A percentile compares a stretch with the other conserved stretches of the same genome.
phyloP scores from a whole-genome alignment of 331 rosid species.

The Rosa hybrid region DNA sequence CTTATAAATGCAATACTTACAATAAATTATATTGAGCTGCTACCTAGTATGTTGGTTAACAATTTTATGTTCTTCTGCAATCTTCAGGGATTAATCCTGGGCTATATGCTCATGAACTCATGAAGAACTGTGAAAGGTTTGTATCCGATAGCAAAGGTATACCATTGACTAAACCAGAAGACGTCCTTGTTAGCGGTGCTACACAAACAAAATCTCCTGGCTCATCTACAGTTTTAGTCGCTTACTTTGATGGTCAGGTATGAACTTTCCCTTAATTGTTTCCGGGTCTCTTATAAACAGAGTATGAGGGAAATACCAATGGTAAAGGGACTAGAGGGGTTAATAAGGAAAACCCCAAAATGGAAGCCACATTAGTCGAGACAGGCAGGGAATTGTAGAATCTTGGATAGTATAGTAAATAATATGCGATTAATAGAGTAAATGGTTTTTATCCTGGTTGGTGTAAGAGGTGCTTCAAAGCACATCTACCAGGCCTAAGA shows the following conservation, averaged over 20 bases:
- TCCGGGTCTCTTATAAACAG: not conserved
- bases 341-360: not conserved
- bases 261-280: not conserved
- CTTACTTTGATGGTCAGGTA: conserved; percentile 83
- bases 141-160: conserved; percentile 38
- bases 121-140: conserved; percentile 57
- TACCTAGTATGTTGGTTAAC: not conserved
- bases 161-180: conserved; percentile 46
- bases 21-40: not conserved
- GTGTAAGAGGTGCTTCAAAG: not conserved
- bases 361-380: not conserved
- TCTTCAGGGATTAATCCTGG: conserved; percentile 53
- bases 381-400: not conserved
- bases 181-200: conserved; percentile 53
- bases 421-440: not conserved
- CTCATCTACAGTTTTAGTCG: conserved; percentile 56
- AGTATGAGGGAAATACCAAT: not conserved
- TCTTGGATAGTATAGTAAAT: not conserved
- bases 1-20: not conserved
- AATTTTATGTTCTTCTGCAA: not conserved
- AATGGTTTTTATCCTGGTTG: not conserved
- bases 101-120: conserved; percentile 52
- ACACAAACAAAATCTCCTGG: conserved; percentile 56
- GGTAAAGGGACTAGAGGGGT: not conserved
- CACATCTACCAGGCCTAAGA: not conserved